phyloP scores from a whole-genome alignment of 108 stramenopile species.

The Fragilaria radians region DNA sequence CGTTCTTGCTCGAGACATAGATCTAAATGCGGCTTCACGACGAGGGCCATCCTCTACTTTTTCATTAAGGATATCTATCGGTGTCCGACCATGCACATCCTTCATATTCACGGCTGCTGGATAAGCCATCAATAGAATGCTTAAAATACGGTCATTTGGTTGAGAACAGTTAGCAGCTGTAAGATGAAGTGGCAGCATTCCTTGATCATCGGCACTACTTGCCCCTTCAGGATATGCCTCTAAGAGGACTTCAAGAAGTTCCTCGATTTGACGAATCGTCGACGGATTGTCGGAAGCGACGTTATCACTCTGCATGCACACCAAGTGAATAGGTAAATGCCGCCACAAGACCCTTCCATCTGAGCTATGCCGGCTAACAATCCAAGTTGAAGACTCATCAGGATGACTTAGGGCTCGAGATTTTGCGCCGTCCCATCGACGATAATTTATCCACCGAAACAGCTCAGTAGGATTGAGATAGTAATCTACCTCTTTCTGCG shows the following conservation, averaged over 20 bases:
- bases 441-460: conserved; percentile 58
- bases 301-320: conserved; percentile 46
- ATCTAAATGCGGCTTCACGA: conserved; percentile 34
- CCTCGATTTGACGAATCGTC: conserved; percentile 2
- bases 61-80: conserved; percentile 20
- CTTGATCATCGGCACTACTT: conserved; percentile 58
- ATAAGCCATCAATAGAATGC: conserved; percentile 51
- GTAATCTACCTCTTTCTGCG: conserved; percentile 44
- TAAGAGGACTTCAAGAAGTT: conserved; percentile 41
- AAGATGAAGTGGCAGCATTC: conserved; percentile 70
- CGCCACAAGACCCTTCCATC: conserved; percentile 47
- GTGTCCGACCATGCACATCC: conserved; percentile 42
- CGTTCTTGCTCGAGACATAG: conserved; percentile 30
- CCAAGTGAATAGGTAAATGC: conserved; percentile 64
- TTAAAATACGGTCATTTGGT: conserved; percentile 42
- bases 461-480: conserved; percentile 53
- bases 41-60: conserved; percentile 28
- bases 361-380: conserved; percentile 32
- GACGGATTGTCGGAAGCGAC: not conserved
- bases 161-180: conserved; percentile 25
- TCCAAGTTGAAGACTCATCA: conserved; percentile 64
- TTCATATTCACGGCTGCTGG: conserved; percentile 50
- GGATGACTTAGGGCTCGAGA: conserved; percentile 44
- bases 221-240: conserved; percentile 45
- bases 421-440: conserved; percentile 51